Percentiles rank a stretch among this genome's conserved stretches.
Evolutionary conservation across 805 yeast genomes (phyloP).

Genomic region (Metschnikowia santaceciliae): DNA sequence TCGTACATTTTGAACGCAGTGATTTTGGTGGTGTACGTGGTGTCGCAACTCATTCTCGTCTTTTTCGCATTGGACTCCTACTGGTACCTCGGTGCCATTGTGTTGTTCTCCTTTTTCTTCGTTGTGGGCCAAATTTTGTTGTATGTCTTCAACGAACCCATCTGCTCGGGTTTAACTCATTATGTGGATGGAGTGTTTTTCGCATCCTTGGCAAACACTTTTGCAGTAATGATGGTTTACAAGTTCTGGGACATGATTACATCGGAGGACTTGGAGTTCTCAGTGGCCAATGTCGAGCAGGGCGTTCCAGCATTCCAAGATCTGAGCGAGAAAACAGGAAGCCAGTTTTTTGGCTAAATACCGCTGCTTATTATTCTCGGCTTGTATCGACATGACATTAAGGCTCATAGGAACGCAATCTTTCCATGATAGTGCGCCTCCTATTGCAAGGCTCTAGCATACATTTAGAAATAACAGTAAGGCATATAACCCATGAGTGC

Average conservation of each 20-base stretch:
- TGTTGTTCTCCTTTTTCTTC: slow-evolving; percentile 68
- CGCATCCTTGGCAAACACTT: slow-evolving; percentile 73
- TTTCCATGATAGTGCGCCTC: neutral
- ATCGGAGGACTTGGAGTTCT: slow-evolving; percentile 89
- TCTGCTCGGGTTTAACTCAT: slow-evolving; percentile 74
- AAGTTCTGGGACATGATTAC: slow-evolving; percentile 97
- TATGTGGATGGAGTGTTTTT: slow-evolving; percentile 89
- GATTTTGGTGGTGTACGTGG: slow-evolving; percentile 55
- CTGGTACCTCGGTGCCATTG: slow-evolving; percentile 90
- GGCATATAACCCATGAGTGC: neutral
- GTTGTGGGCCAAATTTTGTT: slow-evolving; percentile 73
- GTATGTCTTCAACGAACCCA: slow-evolving; percentile 60
- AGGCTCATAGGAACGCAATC: neutral
- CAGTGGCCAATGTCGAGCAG: slow-evolving; percentile 51
- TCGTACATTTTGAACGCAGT: slow-evolving; percentile 70
- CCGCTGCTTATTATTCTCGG: neutral
- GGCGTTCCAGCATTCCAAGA: slow-evolving; percentile 30
- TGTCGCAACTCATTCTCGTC: slow-evolving; percentile 67
- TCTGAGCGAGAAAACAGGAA: slow-evolving; percentile 30
- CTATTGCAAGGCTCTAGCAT: neutral
- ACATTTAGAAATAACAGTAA: neutral
- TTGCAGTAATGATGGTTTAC: slow-evolving; percentile 90
- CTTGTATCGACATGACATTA: neutral
- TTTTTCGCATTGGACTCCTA: slow-evolving; percentile 62
- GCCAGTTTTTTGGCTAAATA: slow-evolving; percentile 9